phyloP scores from a whole-genome alignment of 169 alveolate species.

The Plasmodium relictum region DNA sequence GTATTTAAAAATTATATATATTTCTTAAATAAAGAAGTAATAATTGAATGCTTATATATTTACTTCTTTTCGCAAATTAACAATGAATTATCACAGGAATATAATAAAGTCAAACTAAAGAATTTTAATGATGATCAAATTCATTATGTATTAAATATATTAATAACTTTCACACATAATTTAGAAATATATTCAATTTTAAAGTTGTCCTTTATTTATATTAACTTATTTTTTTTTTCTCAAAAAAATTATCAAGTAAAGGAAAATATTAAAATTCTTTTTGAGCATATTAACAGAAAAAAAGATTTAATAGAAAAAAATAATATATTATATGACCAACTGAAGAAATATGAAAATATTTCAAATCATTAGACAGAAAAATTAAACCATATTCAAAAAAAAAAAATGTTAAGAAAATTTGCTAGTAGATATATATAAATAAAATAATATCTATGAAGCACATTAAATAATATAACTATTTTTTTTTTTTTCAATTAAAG shows the following conservation, averaged over 20 bases:
- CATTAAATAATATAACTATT: not conserved
- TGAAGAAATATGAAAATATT: conserved; percentile 30
- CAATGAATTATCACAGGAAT: conserved; percentile 18
- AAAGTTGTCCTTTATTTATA: conserved; percentile 73
- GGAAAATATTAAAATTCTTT: conserved; percentile 55
- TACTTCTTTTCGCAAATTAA: conserved; percentile 47
- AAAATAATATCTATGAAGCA: not conserved
- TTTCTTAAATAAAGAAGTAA: conserved; percentile 59
- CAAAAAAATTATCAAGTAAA: conserved; percentile 37
- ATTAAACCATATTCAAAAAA: not conserved
- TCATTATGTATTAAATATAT: conserved; percentile 26
- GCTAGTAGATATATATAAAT: not conserved
- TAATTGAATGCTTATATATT: conserved; percentile 51
- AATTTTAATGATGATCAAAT: conserved; percentile 17
- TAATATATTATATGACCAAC: conserved; percentile 66
- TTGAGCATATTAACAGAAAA: conserved; percentile 66
- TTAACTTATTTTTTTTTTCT: conserved; percentile 27
- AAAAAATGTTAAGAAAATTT: not conserved
- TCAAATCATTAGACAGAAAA: not conserved
- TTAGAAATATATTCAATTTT: conserved; percentile 60
- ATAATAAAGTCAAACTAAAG: not conserved
- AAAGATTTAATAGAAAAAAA: conserved; percentile 59
- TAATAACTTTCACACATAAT: conserved; percentile 64
- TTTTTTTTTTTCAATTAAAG: not conserved
- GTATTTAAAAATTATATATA: conserved; percentile 58